phyloP scores from a whole-genome alignment of 2,329 filamentous ascomycete species.

The Sarocladiaceae sp. region DNA sequence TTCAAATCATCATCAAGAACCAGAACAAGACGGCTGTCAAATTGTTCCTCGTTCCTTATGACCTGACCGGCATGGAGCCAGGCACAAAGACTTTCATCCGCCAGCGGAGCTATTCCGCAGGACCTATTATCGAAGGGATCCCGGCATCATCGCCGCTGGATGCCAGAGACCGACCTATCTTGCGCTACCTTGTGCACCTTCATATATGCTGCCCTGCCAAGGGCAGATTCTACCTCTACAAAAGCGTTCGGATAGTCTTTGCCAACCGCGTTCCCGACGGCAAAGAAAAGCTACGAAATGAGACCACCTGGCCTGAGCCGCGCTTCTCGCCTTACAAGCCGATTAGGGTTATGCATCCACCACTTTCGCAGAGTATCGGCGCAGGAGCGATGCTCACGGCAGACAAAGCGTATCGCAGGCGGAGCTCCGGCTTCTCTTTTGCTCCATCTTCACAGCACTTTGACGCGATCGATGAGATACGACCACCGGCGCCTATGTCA shows the following conservation, averaged over 20 bases:
- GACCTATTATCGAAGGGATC: constrained; percentile 71
- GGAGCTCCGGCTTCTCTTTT: constrained; percentile 49
- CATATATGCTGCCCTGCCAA: constrained; percentile 87
- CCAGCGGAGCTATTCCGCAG: constrained; percentile 87
- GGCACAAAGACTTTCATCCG: constrained; percentile 95
- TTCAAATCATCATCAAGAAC: constrained; percentile 97
- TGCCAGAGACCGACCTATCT: constrained; percentile 56
- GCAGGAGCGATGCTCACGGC: constrained; percentile 47
- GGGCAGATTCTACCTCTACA: constrained; percentile 85
- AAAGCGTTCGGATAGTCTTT: constrained; percentile 89
- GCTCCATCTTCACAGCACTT: constrained; percentile 26
- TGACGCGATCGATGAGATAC: constrained; percentile 30
- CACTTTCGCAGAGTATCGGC: constrained; percentile 30
- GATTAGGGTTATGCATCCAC: constrained; percentile 45
- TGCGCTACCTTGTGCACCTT: constrained; percentile 87
- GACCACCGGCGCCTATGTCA: constrained; percentile 12
- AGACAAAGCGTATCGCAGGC: constrained; percentile 56
- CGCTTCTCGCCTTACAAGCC: constrained; percentile 82
- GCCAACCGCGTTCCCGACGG: constrained; percentile 94
- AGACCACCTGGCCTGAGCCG: constrained; percentile 85
- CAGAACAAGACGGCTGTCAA: constrained; percentile 98
- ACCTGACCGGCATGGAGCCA: constrained; percentile 85
- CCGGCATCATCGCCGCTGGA: constrained; percentile 24
- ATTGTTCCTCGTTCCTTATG: constrained; percentile 89
- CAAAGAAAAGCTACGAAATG: constrained; percentile 87